These are phyloP conservation scores for Linnemannia elongata DNA, from an alignment of 192 early-diverging fungal species.

Conservation along the genomic window DNA sequence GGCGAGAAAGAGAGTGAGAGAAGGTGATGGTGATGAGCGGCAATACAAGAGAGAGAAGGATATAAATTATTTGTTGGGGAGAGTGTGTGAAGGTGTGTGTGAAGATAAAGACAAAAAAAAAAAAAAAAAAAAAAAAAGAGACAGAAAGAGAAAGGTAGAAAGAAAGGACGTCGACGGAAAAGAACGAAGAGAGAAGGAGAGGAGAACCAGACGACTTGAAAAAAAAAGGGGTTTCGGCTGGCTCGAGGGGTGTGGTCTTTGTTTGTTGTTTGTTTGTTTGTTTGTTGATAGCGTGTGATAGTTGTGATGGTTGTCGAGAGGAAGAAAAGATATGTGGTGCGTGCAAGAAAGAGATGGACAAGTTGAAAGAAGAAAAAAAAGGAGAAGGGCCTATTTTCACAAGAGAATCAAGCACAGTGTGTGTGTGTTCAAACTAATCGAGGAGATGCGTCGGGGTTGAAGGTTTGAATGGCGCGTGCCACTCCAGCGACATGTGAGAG, in stretches of 20 bases:
- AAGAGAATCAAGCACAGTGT: neutral
- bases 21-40: neutral
- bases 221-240: slow-evolving; percentile 5
- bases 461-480: neutral
- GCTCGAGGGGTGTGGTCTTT: neutral
- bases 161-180: neutral
- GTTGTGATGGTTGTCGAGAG: neutral
- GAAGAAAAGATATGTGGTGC: neutral
- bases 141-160: neutral
- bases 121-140: neutral
- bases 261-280: neutral
- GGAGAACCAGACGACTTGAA: neutral
- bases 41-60: neutral
- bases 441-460: neutral
- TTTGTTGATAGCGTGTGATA: neutral
- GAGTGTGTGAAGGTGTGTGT: neutral
- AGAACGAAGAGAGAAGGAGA: neutral
- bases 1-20: neutral
- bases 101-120: neutral
- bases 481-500: slow-evolving; percentile 5
- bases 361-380: neutral
- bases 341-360: neutral
- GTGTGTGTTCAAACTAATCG: too few species aligned
- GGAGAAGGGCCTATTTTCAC: neutral
- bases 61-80: neutral